Conservation (phyloP, 768 basidiomycete species). For the Russula olivacea region DNA sequence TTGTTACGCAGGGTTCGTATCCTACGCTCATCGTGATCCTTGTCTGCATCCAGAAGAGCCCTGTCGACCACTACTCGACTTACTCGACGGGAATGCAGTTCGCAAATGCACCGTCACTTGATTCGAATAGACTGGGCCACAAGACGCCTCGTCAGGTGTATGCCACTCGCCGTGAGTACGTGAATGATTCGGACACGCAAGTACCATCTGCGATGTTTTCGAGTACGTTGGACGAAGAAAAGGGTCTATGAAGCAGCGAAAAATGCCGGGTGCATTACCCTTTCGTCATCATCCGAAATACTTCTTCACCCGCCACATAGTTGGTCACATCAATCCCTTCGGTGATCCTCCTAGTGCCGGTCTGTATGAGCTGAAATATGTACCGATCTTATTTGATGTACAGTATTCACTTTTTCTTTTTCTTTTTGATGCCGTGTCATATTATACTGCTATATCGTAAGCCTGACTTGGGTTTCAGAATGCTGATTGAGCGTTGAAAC, state of each 20-base stretch:
- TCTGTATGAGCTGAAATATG: no score
- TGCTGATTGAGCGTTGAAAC: no score
- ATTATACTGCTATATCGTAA: no score
- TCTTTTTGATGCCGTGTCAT: no score
- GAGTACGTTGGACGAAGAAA: slow-evolving; percentile 14
- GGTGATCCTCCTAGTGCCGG: no score
- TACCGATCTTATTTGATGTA: no score
- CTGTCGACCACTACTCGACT: slow-evolving; percentile 10
- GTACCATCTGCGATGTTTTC: slow-evolving; percentile 10
- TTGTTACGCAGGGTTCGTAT: slow-evolving; percentile 3
- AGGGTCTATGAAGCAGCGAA: background rate
- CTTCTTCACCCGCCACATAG: background rate
- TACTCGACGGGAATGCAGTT: slow-evolving; percentile 14
- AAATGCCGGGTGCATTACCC: background rate
- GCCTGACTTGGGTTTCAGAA: no score
- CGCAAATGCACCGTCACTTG: background rate
- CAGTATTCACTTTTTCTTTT: no score
- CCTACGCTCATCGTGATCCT: slow-evolving; percentile 19
- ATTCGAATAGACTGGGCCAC: background rate
- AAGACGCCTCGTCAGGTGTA: slow-evolving; percentile 8
- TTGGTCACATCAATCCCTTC: background rate
- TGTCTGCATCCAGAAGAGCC: slow-evolving; percentile 19
- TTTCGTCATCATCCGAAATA: background rate
- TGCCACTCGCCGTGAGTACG: slow-evolving; percentile 5
- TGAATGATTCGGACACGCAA: slow-evolving; percentile 8